Percentiles rank a stretch among this genome's conserved stretches.
Evolutionary conservation across 2,329 filamentous ascomycete genomes (phyloP).

Genomic region (Canariomyces notabilis): DNA sequence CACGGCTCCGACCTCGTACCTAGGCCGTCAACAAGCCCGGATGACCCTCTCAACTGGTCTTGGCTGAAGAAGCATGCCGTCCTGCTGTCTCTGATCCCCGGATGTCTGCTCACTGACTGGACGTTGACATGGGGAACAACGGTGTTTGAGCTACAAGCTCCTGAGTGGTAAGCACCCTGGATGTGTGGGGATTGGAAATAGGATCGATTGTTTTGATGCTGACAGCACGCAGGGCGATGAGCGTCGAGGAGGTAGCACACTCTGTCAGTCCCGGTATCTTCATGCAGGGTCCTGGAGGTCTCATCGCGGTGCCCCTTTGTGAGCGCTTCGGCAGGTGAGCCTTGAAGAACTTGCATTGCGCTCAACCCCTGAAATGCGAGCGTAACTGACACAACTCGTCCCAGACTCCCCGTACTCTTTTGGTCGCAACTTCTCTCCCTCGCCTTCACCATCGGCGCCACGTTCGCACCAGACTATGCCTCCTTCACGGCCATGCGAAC

Average conservation of each 20-base stretch:
- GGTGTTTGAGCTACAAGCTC: slow-evolving; percentile 15
- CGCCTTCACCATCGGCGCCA: slow-evolving; percentile 25
- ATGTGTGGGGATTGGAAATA: not conserved
- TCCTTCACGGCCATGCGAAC: slow-evolving; percentile 24
- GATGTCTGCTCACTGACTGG: slow-evolving; percentile 18
- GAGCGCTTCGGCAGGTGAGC: slow-evolving; percentile 14
- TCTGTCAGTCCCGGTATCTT: slow-evolving; percentile 17
- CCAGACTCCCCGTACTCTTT: slow-evolving; percentile 24
- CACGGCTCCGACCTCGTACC: slow-evolving; percentile 1
- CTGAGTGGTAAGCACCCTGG: slow-evolving; percentile 10
- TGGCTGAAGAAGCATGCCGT: slow-evolving; percentile 19
- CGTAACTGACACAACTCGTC: not conserved
- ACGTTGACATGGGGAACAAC: slow-evolving; percentile 18
- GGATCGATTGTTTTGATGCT: not conserved
- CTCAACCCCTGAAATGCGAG: not conserved
- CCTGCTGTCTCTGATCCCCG: slow-evolving; percentile 17
- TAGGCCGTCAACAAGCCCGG: slow-evolving; percentile 14
- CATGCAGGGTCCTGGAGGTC: slow-evolving; percentile 15
- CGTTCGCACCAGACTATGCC: slow-evolving; percentile 22
- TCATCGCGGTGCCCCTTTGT: slow-evolving; percentile 15
- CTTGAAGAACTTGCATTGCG: too few relatives aligned
- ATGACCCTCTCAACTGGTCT: slow-evolving; percentile 22
- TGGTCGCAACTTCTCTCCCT: slow-evolving; percentile 27
- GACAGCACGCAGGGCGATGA: slow-evolving; percentile 6
- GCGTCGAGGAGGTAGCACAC: slow-evolving; percentile 8